Percentiles rank a stretch among this genome's conserved stretches.
phyloP scores from a whole-genome alignment of 2,329 filamentous ascomycete species.

The Alternaria longipes region DNA sequence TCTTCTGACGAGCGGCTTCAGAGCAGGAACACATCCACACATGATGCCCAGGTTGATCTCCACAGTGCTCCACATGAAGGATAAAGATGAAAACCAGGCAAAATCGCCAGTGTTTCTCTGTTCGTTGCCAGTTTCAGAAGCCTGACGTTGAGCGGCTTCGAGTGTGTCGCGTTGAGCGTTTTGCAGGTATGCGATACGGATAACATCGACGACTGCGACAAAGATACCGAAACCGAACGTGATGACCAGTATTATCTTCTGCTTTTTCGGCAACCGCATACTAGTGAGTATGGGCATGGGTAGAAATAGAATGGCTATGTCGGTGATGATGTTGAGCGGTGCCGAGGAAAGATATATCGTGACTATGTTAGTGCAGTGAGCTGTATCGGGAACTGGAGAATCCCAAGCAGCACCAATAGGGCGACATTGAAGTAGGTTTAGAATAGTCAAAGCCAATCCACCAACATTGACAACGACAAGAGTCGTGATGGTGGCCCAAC shows the following conservation, averaged over 20 bases:
- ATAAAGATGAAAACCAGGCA: constrained; percentile 78
- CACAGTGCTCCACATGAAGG: constrained; percentile 92
- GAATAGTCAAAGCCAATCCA: constrained; percentile 79
- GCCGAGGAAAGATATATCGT: constrained; percentile 77
- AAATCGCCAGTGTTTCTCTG: constrained; percentile 60
- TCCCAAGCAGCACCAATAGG: constrained; percentile 77
- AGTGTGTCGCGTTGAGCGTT: constrained; percentile 66
- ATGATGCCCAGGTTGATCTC: constrained; percentile 92
- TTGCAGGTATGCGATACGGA: constrained; percentile 90
- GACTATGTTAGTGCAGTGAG: constrained; percentile 68
- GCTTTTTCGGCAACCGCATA: constrained; percentile 83
- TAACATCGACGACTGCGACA: constrained; percentile 85
- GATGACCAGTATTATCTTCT: constrained; percentile 86
- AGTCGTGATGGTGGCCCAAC: constrained; percentile 82
- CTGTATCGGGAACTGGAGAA: constrained; percentile 55
- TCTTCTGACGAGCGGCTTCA: constrained; percentile 82
- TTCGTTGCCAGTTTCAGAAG: constrained; percentile 34
- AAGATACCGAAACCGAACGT: constrained; percentile 90
- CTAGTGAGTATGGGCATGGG: constrained; percentile 82
- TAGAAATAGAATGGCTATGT: constrained; percentile 84
- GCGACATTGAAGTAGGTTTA: constrained; percentile 87
- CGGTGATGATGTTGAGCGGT: constrained; percentile 90
- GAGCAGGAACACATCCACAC: constrained; percentile 88
- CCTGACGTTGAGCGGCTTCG: constrained; percentile 49
- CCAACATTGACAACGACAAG: constrained; percentile 80